These are phyloP conservation scores for Cordyceps cicadae DNA, from an alignment of 2,329 filamentous ascomycete genomes.

Conservation along the genomic window DNA sequence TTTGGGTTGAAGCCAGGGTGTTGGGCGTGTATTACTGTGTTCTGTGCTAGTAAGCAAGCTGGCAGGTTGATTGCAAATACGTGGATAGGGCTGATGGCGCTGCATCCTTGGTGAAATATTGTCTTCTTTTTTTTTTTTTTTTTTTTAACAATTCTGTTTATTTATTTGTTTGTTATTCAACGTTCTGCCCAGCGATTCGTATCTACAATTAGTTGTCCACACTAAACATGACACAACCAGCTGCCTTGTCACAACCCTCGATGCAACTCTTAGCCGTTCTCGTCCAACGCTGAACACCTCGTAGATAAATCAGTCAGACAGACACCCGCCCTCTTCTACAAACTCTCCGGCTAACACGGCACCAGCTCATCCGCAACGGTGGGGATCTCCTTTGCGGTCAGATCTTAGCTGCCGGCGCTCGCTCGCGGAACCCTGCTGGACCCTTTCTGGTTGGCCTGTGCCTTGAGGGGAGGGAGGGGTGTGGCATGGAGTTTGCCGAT, in stretches of 20 bases:
- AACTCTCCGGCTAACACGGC: slow-evolving; percentile 6
- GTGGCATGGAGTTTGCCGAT: neutral
- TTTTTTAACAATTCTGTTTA: no score
- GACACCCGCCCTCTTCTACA: neutral
- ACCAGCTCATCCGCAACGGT: slow-evolving; percentile 6
- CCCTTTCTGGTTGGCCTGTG: no score
- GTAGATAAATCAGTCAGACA: neutral
- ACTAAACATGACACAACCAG: neutral
- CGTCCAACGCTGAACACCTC: neutral
- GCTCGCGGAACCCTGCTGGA: neutral
- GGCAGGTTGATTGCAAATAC: no score
- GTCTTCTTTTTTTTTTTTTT: no score
- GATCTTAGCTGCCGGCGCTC: slow-evolving; percentile 10
- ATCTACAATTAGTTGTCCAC: no score
- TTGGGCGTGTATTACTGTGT: no score
- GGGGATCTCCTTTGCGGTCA: slow-evolving; percentile 6
- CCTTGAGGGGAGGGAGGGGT: neutral
- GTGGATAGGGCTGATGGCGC: no score
- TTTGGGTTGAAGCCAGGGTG: no score
- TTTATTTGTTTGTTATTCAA: no score
- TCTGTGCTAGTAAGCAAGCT: no score
- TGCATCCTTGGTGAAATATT: no score
- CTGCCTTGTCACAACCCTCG: neutral
- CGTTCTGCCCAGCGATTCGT: no score
- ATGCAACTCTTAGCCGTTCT: neutral